These are phyloP conservation scores for Metschnikowia santaceciliae DNA, from an alignment of 805 yeast genomes.

Conservation along the genomic window DNA sequence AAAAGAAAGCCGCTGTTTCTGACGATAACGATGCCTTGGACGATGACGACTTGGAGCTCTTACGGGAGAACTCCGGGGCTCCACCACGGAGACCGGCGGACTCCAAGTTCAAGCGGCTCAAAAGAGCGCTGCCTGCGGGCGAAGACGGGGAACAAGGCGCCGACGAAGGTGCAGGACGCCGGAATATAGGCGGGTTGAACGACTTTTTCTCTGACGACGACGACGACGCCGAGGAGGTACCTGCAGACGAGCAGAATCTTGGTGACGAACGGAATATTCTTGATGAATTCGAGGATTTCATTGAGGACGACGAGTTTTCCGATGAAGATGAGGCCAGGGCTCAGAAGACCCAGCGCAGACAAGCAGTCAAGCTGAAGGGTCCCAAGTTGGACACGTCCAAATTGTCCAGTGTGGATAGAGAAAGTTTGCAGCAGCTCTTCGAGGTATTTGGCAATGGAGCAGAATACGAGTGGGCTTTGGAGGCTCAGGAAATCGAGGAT, in stretches of 20 bases:
- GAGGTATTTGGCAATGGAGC: constrained; percentile 97
- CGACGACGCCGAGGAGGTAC: constrained; percentile 21
- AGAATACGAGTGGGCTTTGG: constrained; percentile 97
- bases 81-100: constrained; percentile 32
- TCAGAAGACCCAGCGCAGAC: constrained; percentile 30
- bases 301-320: constrained; percentile 93
- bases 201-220: constrained; percentile 72
- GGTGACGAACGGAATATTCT: constrained; percentile 36
- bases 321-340: constrained; percentile 61
- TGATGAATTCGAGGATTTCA: constrained; percentile 94
- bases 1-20: constrained; percentile 5
- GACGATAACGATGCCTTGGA: constrained; percentile 66
- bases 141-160: constrained; percentile 29
- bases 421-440: constrained; percentile 84
- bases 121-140: constrained; percentile 51
- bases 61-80: constrained; percentile 89
- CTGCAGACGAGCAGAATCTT: constrained; percentile 5
- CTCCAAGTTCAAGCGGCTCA: constrained; percentile 71
- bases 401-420: constrained; percentile 71
- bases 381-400: constrained; percentile 54
- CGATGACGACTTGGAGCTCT: constrained; percentile 90
- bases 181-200: constrained; percentile 40
- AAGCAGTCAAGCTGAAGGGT: constrained; percentile 30
- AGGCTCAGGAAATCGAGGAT: constrained; percentile 71
- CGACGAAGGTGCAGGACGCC: constrained; percentile 6